These are phyloP conservation scores for Aethionema arabicum DNA, from an alignment of 345 rosid genomes.

Conservation along the genomic window DNA sequence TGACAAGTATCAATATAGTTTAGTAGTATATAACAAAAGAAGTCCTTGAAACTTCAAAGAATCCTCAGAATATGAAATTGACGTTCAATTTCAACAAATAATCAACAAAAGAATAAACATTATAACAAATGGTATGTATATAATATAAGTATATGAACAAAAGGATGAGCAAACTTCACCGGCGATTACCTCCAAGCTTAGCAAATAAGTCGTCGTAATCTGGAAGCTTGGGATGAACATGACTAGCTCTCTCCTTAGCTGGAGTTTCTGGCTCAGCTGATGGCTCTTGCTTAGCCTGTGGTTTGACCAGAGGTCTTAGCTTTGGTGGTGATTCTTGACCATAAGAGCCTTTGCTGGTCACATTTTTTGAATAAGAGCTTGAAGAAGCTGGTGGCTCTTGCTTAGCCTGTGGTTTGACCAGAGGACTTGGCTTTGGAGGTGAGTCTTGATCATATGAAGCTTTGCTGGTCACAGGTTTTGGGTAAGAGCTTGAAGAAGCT, in stretches of 20 bases:
- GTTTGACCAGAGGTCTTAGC: constrained; percentile 6
- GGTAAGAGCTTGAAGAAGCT: constrained; percentile 25
- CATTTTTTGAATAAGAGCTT: constrained; percentile 32
- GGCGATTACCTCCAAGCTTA: constrained; percentile 53
- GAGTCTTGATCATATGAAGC: constrained; percentile 25
- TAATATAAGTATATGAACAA: constrained; percentile 11
- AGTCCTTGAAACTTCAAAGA: too few relatives aligned
- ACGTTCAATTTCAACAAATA: constrained; percentile 12
- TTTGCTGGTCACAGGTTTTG: constrained; percentile 24
- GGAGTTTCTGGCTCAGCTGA: constrained; percentile 35
- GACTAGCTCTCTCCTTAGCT: constrained; percentile 48
- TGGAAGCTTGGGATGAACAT: constrained; percentile 94
- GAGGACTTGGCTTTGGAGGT: constrained; percentile 17
- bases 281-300: constrained; percentile 35
- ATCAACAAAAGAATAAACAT: constrained; percentile 26
- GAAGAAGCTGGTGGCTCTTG: constrained; percentile 35
- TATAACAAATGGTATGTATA: not conserved
- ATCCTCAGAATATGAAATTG: not conserved
- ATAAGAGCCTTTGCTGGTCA: constrained; percentile 27
- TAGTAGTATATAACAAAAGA: too few relatives aligned
- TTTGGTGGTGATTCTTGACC: constrained; percentile 21
- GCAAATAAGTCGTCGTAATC: constrained; percentile 67
- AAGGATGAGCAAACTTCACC: constrained; percentile 5
- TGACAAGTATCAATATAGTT: too few relatives aligned
- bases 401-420: constrained; percentile 32